Conservation (phyloP, 768 basidiomycete genomes). For the Tricholoma hemisulphureum region DNA sequence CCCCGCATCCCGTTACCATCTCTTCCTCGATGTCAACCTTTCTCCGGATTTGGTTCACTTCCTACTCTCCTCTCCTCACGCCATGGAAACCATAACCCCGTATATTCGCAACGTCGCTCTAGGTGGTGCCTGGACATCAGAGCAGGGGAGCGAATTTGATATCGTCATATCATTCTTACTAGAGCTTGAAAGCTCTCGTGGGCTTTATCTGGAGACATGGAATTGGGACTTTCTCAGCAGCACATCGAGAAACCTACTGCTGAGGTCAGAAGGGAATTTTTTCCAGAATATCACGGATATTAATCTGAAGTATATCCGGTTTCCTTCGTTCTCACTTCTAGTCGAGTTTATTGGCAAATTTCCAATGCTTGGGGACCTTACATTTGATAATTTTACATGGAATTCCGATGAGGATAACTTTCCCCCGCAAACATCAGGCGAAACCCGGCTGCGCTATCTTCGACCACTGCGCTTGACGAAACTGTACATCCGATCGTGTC, state of each 20-base stretch:
- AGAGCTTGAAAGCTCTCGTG: conserved; percentile 16
- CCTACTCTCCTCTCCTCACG: conserved; percentile 26
- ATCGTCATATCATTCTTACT: conserved; percentile 20
- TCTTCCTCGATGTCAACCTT: conserved; percentile 32
- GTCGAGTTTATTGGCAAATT: conserved; percentile 52
- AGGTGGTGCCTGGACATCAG: conserved; percentile 24
- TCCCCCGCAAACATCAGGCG: conserved; percentile 21
- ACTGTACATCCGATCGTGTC: conserved; percentile 33
- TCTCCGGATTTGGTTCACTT: conserved; percentile 26
- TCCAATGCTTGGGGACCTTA: conserved; percentile 42
- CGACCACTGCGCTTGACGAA: conserved; percentile 28
- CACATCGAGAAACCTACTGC: conserved; percentile 38
- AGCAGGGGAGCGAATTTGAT: conserved; percentile 14
- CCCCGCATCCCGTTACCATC: conserved; percentile 29
- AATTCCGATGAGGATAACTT: conserved; percentile 32
- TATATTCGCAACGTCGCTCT: conserved; percentile 31
- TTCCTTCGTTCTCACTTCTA: conserved; percentile 45
- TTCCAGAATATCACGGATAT: conserved; percentile 50
- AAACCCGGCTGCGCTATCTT: neutral
- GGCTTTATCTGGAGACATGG: conserved; percentile 26
- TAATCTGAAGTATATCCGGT: conserved; percentile 37
- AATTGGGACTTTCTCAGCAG: conserved; percentile 28
- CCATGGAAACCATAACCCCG: conserved; percentile 22
- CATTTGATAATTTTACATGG: conserved; percentile 49
- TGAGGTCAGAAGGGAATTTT: conserved; percentile 29